These are phyloP conservation scores for Sungouiella thailandica DNA, from an alignment of 805 yeast genomes.

Conservation along the genomic window DNA sequence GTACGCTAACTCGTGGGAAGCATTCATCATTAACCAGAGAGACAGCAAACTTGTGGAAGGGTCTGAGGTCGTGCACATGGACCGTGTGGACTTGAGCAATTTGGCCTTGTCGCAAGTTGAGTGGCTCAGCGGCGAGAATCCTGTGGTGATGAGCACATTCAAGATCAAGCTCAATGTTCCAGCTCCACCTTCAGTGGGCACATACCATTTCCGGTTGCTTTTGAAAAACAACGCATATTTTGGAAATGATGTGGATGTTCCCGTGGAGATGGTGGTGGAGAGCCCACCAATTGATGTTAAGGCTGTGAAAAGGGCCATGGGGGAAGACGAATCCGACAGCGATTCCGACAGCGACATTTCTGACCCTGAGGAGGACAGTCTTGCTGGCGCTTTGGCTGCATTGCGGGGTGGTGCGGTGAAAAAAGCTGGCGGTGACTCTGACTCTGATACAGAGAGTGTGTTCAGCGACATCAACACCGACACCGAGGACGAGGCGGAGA, in stretches of 20 bases:
- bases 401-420: slow-evolving; percentile 58
- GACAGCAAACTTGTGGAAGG: slow-evolving; percentile 76
- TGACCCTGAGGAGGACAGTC: slow-evolving; percentile 68
- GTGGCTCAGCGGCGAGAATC: slow-evolving; percentile 39
- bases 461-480: slow-evolving; percentile 44
- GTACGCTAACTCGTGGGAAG: slow-evolving; percentile 56
- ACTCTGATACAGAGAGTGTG: slow-evolving; percentile 33
- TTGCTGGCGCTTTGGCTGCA: slow-evolving; percentile 72
- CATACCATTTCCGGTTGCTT: slow-evolving; percentile 61
- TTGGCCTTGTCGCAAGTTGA: slow-evolving; percentile 49
- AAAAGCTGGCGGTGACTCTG: slow-evolving; percentile 37
- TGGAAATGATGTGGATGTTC: slow-evolving; percentile 73
- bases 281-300: slow-evolving; percentile 32
- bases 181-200: slow-evolving; percentile 70
- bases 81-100: slow-evolving; percentile 51
- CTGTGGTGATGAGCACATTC: slow-evolving; percentile 57
- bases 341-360: slow-evolving; percentile 52
- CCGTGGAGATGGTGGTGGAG: slow-evolving; percentile 65
- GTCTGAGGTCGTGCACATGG: slow-evolving; percentile 47
- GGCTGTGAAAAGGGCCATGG: slow-evolving; percentile 22
- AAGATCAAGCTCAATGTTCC: slow-evolving; percentile 71
- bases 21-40: slow-evolving; percentile 62
- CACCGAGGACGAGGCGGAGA: slow-evolving; percentile 36
- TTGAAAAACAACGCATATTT: slow-evolving; percentile 73
- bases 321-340: slow-evolving; percentile 26